Percentiles rank a stretch among this genome's conserved stretches.
Conservation (phyloP, 805 yeast species). For the Saccharomycopsis synnaedendra region DNA sequence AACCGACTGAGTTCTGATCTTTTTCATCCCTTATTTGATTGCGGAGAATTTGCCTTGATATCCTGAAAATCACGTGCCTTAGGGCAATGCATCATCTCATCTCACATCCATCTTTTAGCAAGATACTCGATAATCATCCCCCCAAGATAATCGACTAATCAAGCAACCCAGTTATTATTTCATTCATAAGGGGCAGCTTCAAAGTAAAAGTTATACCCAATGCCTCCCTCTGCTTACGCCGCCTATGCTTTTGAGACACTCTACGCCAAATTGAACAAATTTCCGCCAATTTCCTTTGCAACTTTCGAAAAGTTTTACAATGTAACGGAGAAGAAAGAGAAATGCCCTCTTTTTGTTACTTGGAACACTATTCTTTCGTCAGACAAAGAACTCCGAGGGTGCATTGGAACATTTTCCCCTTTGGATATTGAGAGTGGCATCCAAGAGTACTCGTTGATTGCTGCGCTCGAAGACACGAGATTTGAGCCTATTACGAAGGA, state of each 20-base stretch:
- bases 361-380: constrained; percentile 44
- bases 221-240: constrained; percentile 23
- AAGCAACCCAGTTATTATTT: too few relatives aligned
- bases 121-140: too few relatives aligned
- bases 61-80: too few relatives aligned
- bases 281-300: constrained; percentile 4
- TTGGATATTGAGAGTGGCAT: constrained; percentile 48
- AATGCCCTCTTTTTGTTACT: constrained; percentile 72
- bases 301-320: not conserved
- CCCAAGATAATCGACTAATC: too few relatives aligned
- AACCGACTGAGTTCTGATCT: too few relatives aligned
- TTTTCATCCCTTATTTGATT: too few relatives aligned
- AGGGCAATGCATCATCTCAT: too few relatives aligned
- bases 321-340: constrained; percentile 16
- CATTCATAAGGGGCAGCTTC: too few relatives aligned
- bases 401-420: constrained; percentile 80
- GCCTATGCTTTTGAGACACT: constrained; percentile 31
- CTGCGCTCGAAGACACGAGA: constrained; percentile 72
- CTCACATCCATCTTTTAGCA: too few relatives aligned
- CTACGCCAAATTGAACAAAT: constrained; percentile 21
- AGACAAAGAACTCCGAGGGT: constrained; percentile 55
- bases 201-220: too few relatives aligned
- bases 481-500: constrained; percentile 48
- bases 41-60: too few relatives aligned
- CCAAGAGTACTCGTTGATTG: constrained; percentile 44